Percentiles rank a stretch among this genome's conserved stretches.
Conservation (phyloP, 345 rosid genomes). For the Psidium friedrichsthalianum region DNA sequence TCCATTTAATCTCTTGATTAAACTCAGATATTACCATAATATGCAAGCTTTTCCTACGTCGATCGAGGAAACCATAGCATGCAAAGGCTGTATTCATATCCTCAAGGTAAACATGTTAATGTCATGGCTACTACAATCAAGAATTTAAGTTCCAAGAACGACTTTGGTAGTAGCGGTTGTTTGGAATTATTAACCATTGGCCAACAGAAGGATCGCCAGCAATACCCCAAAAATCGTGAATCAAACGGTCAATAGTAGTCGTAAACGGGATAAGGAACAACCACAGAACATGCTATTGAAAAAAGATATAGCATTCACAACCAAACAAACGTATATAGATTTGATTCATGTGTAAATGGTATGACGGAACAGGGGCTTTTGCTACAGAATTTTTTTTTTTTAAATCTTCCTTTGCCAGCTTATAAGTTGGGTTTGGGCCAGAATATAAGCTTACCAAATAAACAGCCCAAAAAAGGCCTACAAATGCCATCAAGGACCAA, state of each 20-base stretch:
- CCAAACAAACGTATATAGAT: background rate
- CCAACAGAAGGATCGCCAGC: background rate
- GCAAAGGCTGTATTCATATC: too few relatives aligned
- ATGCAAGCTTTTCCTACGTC: background rate
- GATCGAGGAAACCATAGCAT: background rate
- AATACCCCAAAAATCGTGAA: background rate
- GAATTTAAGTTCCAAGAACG: background rate
- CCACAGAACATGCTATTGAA: background rate
- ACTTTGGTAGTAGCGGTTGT: background rate
- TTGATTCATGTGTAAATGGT: background rate
- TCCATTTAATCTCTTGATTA: background rate
- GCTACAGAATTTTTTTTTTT: background rate
- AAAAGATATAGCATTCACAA: background rate
- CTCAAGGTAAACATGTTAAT: background rate
- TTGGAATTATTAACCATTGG: background rate
- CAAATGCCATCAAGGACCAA: background rate
- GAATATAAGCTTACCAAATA: background rate
- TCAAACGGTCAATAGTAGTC: too few relatives aligned
- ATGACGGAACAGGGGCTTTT: background rate
- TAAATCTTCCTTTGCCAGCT: background rate
- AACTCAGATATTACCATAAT: background rate
- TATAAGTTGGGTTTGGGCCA: background rate
- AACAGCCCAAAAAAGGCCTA: background rate
- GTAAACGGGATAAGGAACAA: background rate
- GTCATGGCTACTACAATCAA: background rate